These are phyloP conservation scores for Trypanosoma vivax DNA, from an alignment of 208 protist species.

Conservation along the genomic window DNA sequence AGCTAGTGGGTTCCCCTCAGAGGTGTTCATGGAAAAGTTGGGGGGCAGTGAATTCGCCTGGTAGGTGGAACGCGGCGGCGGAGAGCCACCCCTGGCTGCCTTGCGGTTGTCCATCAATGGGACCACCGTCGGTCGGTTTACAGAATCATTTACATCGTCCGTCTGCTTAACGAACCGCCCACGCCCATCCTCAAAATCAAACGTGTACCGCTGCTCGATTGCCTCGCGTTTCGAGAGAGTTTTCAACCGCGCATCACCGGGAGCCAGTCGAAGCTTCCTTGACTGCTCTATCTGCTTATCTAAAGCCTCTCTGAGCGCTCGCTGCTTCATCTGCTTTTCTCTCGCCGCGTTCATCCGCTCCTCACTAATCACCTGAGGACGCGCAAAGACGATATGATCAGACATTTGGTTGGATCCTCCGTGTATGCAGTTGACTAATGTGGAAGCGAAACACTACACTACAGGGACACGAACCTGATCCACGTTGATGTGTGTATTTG, in stretches of 20 bases:
- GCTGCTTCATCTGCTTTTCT: slow-evolving; percentile 58
- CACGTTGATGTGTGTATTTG: background rate
- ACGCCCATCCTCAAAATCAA: slow-evolving; percentile 38
- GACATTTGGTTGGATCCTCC: no score
- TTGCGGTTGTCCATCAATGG: background rate
- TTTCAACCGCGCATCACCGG: no score
- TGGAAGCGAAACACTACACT: slow-evolving; percentile 3
- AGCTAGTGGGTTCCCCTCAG: slow-evolving; percentile 18
- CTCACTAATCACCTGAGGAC: slow-evolving; percentile 52
- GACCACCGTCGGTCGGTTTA: background rate
- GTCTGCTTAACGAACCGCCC: slow-evolving; percentile 26
- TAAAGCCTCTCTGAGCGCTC: slow-evolving; percentile 47
- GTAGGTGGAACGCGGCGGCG: slow-evolving; percentile 11
- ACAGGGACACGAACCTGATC: background rate
- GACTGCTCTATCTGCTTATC: slow-evolving; percentile 62
- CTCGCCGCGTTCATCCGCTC: slow-evolving; percentile 49
- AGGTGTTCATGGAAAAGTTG: slow-evolving; percentile 34
- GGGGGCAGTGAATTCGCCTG: slow-evolving; percentile 61
- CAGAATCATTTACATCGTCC: background rate
- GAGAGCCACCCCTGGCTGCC: background rate
- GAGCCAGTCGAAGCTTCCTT: slow-evolving; percentile 13
- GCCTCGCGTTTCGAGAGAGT: background rate
- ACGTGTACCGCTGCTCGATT: slow-evolving; percentile 32
- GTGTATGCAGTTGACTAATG: background rate
- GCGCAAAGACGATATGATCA: slow-evolving; percentile 31